These are phyloP conservation scores for Coemansia sp. DNA, from an alignment of 192 early-diverging fungal species.

Conservation along the genomic window DNA sequence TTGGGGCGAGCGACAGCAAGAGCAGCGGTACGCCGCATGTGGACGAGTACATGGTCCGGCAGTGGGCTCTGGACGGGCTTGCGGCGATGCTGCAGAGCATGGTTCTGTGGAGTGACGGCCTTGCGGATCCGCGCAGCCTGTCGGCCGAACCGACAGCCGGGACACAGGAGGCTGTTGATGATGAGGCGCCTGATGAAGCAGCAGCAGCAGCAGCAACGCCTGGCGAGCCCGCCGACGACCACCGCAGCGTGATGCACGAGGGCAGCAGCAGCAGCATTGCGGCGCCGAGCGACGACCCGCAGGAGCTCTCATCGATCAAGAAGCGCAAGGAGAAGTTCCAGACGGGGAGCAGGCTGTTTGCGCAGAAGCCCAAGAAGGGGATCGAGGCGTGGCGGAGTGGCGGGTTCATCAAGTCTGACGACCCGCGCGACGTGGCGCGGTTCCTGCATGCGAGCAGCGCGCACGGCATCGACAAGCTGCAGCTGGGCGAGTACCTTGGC, in stretches of 20 bases:
- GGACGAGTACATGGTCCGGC: slow-evolving; percentile 57
- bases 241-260: slow-evolving; percentile 1
- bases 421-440: slow-evolving; percentile 71
- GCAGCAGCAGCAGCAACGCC: background rate
- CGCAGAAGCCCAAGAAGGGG: slow-evolving; percentile 89
- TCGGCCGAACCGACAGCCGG: background rate
- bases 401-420: slow-evolving; percentile 63
- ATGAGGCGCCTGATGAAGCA: background rate
- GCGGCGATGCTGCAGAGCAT: slow-evolving; percentile 64
- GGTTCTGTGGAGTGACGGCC: slow-evolving; percentile 64
- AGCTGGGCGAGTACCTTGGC: slow-evolving; percentile 91
- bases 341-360: slow-evolving; percentile 78
- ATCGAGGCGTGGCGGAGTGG: slow-evolving; percentile 70
- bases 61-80: slow-evolving; percentile 63
- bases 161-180: background rate
- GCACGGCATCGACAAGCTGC: slow-evolving; percentile 82
- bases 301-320: slow-evolving; percentile 78
- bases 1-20: slow-evolving; percentile 11
- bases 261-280: slow-evolving; percentile 15
- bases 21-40: background rate
- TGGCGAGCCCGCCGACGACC: slow-evolving; percentile 5
- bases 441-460: slow-evolving; percentile 65
- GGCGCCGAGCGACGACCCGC: slow-evolving; percentile 71
- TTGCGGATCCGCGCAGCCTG: slow-evolving; percentile 18
- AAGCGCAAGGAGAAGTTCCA: slow-evolving; percentile 82